A percentile compares a stretch with the other conserved stretches of the same genome.
phyloP scores from a whole-genome alignment of 257 asterid genomes.

The Plantago major region DNA sequence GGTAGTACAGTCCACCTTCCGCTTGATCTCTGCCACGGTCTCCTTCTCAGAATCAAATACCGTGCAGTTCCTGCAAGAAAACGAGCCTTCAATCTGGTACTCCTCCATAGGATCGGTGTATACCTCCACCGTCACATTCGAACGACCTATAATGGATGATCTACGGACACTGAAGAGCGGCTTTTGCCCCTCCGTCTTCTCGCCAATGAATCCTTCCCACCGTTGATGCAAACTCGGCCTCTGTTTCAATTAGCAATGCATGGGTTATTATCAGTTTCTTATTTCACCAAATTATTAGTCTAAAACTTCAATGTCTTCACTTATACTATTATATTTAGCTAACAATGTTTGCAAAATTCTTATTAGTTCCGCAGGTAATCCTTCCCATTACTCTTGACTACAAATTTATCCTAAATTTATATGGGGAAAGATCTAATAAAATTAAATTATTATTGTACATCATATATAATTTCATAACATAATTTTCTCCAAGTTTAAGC shows the following conservation, averaged over 20 bases:
- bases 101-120: constrained; percentile 40
- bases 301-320: no score
- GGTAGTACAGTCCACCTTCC: constrained; percentile 52
- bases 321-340: no score
- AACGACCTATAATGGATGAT: constrained; percentile 64
- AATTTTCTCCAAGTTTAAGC: no score
- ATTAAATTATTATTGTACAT: no score
- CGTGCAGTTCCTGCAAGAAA: constrained; percentile 51
- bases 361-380: no score
- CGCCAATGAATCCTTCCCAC: constrained; percentile 74
- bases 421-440: no score
- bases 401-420: no score
- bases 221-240: constrained; percentile 67
- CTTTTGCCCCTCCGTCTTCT: constrained; percentile 43
- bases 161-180: constrained; percentile 66
- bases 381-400: no score
- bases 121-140: constrained; percentile 48
- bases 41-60: constrained; percentile 38
- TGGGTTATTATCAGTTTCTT: background rate
- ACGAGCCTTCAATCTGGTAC: constrained; percentile 62
- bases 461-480: no score
- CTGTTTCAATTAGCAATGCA: constrained; percentile 21
- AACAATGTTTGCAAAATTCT: no score
- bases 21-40: constrained; percentile 53
- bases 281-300: no score